A percentile compares a stretch with the other conserved stretches of the same genome.
Evolutionary conservation across 441 rosid genomes (phyloP).

Genomic region (Populus tomentosa): DNA sequence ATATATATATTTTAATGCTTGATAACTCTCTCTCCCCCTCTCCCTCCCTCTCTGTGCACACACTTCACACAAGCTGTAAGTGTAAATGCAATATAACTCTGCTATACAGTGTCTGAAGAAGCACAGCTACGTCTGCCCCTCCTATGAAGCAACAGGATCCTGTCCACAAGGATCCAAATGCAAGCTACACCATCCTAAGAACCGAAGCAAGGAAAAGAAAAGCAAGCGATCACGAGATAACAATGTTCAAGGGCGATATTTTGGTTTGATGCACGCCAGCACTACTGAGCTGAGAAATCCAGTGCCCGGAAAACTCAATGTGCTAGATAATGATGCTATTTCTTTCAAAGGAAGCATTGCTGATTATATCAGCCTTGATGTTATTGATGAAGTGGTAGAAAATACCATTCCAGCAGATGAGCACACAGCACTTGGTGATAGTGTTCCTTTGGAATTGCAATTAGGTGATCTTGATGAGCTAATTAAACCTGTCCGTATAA

Average conservation of each 20-base stretch:
- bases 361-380: conserved; percentile 54
- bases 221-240: conserved; percentile 45
- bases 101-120: conserved; percentile 87
- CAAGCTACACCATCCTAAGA: conserved; percentile 93
- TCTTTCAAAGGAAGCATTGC: conserved; percentile 30
- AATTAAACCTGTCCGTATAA: conserved; percentile 64
- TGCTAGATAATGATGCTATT: conserved; percentile 19
- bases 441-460: conserved; percentile 31
- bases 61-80: conserved; percentile 20
- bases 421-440: conserved; percentile 28
- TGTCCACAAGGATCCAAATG: conserved; percentile 83
- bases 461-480: conserved; percentile 40
- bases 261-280: conserved; percentile 32
- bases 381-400: conserved; percentile 37
- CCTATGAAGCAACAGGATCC: conserved; percentile 66
- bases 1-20: not conserved
- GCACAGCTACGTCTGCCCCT: conserved; percentile 88
- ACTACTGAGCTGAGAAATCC: conserved; percentile 26
- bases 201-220: conserved; percentile 59
- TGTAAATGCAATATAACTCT: conserved; percentile 37
- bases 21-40: not conserved
- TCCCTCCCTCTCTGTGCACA: conserved; percentile 20
- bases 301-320: conserved; percentile 22
- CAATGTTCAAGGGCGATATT: conserved; percentile 60
- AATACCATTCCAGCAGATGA: conserved; percentile 12